Percentiles rank a stretch among this genome's conserved stretches.
Evolutionary conservation across 352 stramenopile genomes (phyloP).

Genomic region (Phytophthora quininea): DNA sequence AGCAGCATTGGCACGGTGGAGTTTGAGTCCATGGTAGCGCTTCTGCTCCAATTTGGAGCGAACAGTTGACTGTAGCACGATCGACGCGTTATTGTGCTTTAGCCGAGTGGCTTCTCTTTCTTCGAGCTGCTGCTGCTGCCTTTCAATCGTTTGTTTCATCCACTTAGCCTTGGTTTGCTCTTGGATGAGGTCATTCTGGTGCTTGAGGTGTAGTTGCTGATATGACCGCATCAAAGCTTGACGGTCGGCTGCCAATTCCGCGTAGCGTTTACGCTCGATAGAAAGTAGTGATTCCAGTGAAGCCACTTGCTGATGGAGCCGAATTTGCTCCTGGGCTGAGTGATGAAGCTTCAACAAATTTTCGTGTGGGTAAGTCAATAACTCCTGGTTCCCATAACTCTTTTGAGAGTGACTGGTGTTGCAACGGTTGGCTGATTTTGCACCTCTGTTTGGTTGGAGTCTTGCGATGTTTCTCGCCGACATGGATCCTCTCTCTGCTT

Average conservation of each 20-base stretch:
- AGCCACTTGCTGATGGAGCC: constrained; percentile 25
- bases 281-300: constrained; percentile 30
- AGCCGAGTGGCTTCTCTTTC: constrained; percentile 40
- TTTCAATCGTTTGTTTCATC: constrained; percentile 45
- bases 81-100: constrained; percentile 53
- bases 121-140: constrained; percentile 47
- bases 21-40: constrained; percentile 59
- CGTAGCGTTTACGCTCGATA: constrained; percentile 39
- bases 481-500: constrained; percentile 38
- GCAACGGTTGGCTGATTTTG: no score
- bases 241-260: constrained; percentile 31
- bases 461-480: not conserved
- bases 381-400: no score
- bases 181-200: constrained; percentile 52
- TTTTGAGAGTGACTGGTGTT: no score
- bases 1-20: constrained; percentile 45
- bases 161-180: constrained; percentile 44
- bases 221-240: constrained; percentile 38
- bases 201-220: constrained; percentile 49
- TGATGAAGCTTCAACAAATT: constrained; percentile 26
- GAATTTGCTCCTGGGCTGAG: constrained; percentile 32
- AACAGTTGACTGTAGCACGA: constrained; percentile 66
- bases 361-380: not conserved
- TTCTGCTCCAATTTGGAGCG: constrained; percentile 63
- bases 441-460: constrained; percentile 10